Percentiles rank a stretch among this genome's conserved stretches.
These are phyloP conservation scores for Mortierella sp. DNA, from an alignment of 371 early-diverging fungal genomes.

Conservation along the genomic window DNA sequence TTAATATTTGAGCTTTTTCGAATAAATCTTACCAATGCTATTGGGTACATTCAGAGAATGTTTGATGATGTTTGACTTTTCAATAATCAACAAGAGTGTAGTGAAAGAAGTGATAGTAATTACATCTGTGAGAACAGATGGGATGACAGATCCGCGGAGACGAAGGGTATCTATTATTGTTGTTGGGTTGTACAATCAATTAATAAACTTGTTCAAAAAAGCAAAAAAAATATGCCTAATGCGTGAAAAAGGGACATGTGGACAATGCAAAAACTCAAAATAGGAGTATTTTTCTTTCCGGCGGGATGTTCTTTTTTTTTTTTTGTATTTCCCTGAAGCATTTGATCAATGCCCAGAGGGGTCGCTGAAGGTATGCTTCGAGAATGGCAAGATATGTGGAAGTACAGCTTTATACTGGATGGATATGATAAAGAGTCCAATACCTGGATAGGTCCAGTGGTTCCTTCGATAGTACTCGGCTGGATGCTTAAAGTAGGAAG, in stretches of 20 bases:
- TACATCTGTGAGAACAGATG: conserved; percentile 32
- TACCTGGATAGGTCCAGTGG: conserved; percentile 55
- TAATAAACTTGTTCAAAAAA: background rate
- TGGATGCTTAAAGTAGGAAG: conserved; percentile 48
- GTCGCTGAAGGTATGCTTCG: background rate
- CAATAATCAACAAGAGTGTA: conserved; percentile 11
- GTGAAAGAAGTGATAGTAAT: conserved; percentile 27
- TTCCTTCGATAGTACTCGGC: conserved; percentile 43
- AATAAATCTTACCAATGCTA: conserved; percentile 38
- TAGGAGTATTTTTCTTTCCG: background rate
- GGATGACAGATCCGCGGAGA: conserved; percentile 47
- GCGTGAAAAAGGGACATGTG: conserved; percentile 4
- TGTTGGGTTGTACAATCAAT: background rate
- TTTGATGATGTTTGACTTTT: background rate
- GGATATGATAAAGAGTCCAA: background rate
- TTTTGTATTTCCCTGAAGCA: too few species aligned
- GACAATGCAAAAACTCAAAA: background rate
- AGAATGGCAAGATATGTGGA: too few species aligned
- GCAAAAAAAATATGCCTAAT: too few species aligned
- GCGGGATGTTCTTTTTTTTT: too few species aligned
- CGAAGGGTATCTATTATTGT: conserved; percentile 35
- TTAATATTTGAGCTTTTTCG: background rate
- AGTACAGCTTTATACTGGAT: background rate
- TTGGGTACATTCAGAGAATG: conserved; percentile 16
- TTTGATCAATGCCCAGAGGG: background rate